Evolutionary conservation across 2,329 filamentous ascomycete genomes (phyloP).

Genomic region (Ophiocordyceps camponoti-floridani): DNA sequence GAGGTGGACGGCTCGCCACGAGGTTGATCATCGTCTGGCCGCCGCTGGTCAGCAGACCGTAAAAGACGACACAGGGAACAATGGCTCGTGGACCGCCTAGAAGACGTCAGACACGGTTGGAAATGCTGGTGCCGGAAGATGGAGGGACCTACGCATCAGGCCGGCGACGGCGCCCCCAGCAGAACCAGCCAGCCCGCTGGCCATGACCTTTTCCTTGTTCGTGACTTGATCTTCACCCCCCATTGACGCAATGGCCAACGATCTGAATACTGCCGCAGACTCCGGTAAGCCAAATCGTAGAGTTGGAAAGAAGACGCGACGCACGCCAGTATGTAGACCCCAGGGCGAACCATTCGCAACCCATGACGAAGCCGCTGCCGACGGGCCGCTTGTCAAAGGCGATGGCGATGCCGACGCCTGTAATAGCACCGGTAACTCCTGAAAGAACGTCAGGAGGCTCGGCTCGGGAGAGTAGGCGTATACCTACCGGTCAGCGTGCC

Average conservation of each 20-base stretch:
- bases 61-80: conserved; percentile 19
- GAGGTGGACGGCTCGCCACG: conserved; percentile 3
- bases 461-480: not conserved
- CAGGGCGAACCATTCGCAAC: conserved; percentile 66
- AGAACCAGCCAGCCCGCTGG: conserved; percentile 53
- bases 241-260: conserved; percentile 26
- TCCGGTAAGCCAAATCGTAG: conserved; percentile 1
- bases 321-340: conserved; percentile 62
- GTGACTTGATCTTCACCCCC: conserved; percentile 34
- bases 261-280: conserved; percentile 25
- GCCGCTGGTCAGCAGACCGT: conserved; percentile 22
- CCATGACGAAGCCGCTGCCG: conserved; percentile 53
- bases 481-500: conserved; percentile 38
- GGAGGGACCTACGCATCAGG: conserved; percentile 32
- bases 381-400: conserved; percentile 47
- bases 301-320: conserved; percentile 8
- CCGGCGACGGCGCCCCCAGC: conserved; percentile 46
- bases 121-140: not conserved
- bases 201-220: conserved; percentile 40
- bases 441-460: conserved; percentile 6
- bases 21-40: conserved; percentile 20
- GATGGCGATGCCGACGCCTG: conserved; percentile 55
- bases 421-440: conserved; percentile 43
- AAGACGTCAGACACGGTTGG: not conserved
- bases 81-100: not conserved